Percentiles rank a stretch among this genome's conserved stretches.
These are phyloP conservation scores for Blastomyces silverae DNA, from an alignment of 2,329 filamentous ascomycete genomes.

Conservation along the genomic window DNA sequence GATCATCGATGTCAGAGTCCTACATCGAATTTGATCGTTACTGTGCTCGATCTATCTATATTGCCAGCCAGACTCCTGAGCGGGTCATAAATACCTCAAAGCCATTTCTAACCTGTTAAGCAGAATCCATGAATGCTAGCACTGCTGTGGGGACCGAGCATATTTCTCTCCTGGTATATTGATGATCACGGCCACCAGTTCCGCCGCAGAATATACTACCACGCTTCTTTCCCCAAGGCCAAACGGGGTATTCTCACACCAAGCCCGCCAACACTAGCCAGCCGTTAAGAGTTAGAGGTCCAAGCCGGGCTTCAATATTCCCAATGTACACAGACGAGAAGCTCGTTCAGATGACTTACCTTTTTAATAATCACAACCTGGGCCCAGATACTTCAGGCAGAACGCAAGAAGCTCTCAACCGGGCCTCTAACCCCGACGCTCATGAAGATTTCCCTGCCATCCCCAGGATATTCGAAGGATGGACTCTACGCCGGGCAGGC, in stretches of 20 bases:
- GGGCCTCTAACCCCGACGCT: background rate
- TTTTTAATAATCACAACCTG: slow-evolving; percentile 16
- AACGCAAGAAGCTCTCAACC: slow-evolving; percentile 1
- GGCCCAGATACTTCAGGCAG: slow-evolving; percentile 8
- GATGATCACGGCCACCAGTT: slow-evolving; percentile 13
- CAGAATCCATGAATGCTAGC: slow-evolving; percentile 9
- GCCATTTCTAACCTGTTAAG: background rate
- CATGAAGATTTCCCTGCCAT: background rate
- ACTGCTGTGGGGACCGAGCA: background rate
- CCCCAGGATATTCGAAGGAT: slow-evolving; percentile 29
- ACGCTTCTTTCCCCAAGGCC: background rate
- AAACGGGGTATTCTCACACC: slow-evolving; percentile 7
- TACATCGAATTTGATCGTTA: background rate
- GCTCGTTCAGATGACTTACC: slow-evolving; percentile 16
- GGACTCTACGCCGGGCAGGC: slow-evolving; percentile 33
- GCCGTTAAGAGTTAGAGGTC: background rate
- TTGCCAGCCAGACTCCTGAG: background rate
- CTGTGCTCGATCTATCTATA: background rate
- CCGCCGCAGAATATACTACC: slow-evolving; percentile 15
- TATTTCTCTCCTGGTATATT: no score
- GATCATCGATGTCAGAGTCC: slow-evolving; percentile 2
- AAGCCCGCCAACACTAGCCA: background rate
- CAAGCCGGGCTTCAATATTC: background rate
- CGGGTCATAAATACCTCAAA: background rate
- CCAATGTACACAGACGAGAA: slow-evolving; percentile 7